A percentile compares a stretch with the other conserved stretches of the same genome.
Evolutionary conservation across 2,329 filamentous ascomycete genomes (phyloP).

Genomic region (Phaeomoniella chlamydospora): DNA sequence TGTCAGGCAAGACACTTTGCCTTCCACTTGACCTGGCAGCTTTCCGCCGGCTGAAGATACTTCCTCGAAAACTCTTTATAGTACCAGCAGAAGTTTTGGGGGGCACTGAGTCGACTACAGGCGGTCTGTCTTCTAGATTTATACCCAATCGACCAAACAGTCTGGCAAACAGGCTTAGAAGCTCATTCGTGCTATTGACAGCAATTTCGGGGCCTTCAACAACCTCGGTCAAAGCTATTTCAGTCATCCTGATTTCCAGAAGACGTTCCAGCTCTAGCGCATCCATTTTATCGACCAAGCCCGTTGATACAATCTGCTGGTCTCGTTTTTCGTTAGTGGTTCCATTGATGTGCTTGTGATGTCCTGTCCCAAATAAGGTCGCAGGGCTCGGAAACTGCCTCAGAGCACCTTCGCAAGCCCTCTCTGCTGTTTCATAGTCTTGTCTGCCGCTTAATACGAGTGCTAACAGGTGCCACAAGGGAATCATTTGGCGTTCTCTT

Average conservation of each 20-base stretch:
- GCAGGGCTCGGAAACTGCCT: constrained; percentile 68
- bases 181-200: constrained; percentile 75
- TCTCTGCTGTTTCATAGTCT: constrained; percentile 65
- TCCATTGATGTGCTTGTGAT: neutral
- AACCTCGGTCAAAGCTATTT: constrained; percentile 69
- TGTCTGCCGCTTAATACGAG: constrained; percentile 75
- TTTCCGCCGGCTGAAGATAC: constrained; percentile 57
- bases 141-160: constrained; percentile 55
- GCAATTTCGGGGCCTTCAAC: constrained; percentile 72
- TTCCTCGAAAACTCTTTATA: constrained; percentile 53
- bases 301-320: constrained; percentile 16
- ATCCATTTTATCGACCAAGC: constrained; percentile 66
- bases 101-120: constrained; percentile 32
- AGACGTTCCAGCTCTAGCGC: constrained; percentile 72
- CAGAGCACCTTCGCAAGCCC: constrained; percentile 79
- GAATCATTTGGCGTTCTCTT: constrained; percentile 42
- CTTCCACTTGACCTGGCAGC: constrained; percentile 22
- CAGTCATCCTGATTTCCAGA: constrained; percentile 92
- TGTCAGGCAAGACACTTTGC: neutral
- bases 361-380: constrained; percentile 49
- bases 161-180: constrained; percentile 66
- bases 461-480: constrained; percentile 82
- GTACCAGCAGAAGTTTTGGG: constrained; percentile 61
- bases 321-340: constrained; percentile 15
- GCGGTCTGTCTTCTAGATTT: constrained; percentile 19